Base-by-base conservation (phyloP, 805 yeast genomes). In the Cyberlindnera maclurae region DNA sequence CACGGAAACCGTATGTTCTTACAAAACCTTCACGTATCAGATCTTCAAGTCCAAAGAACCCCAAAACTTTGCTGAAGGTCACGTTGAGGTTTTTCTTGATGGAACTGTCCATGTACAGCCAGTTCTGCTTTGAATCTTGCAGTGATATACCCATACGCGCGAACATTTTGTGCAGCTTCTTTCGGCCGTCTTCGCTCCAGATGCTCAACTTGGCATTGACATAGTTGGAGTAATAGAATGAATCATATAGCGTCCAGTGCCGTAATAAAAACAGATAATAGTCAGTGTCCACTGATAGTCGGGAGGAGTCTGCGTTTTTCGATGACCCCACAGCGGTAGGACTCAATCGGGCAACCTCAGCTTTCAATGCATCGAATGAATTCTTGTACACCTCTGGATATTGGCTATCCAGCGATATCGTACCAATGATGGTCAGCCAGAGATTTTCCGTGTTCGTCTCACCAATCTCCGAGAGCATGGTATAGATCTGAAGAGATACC, bases 121-220 rank as follows among this genome's bases (percentile, higher is more conserved):
- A 93, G 40, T 79, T 79, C 58, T 93, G 96, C 52, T 80, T 82
- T 0, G 97, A 93, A n/a, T 82, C 79, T 5, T 77, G 81, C 34
- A 93, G 66, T 1, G 96, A 81, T 5, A 93, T 82, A 7, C 98
- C 98, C 96, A 94, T 93, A 50, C 83, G 76, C 2, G 98, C 98
- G 64, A 93, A 86, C 75, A 93, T 71, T 51, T 88, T 87, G 56
- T 89, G 95, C 36, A 93, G 65, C 47, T 79, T 74, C 55, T 85
- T 87, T 47, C 81, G 74, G 5, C 99, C 98, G 41, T 83, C 89
- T 53, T 86, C 96, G 26, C 89, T 82, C 93, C 96, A 93, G 29
- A 93, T 64, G 40, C 78, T 78, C 40, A 93, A 64, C 56, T 88
- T 85, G 11, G 97, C 83, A 52, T 89, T 86, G 26, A 90, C 88